Base-by-base conservation (phyloP, 2,329 filamentous ascomycete genomes). In the Ambrosiella beaveri region DNA sequence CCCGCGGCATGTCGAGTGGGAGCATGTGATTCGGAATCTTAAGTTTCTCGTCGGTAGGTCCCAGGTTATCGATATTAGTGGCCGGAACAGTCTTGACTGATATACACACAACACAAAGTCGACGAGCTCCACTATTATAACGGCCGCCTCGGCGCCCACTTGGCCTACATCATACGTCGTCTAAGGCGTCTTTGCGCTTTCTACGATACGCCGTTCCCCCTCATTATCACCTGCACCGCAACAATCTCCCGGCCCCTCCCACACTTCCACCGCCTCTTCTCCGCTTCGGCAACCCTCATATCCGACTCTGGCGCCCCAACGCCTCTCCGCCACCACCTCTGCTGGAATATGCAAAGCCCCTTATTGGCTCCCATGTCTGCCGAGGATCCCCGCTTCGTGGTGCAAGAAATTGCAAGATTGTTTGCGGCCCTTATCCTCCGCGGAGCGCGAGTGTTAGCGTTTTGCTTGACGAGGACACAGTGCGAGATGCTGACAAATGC, bases 61-160 rank as follows among this genome's bases (percentile, higher is more conserved):
- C 11, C 13, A 11, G 5, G 36, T 13, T 27, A 39, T 51, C 8
- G 17, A 51, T 19, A 40, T 8, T n/a, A 17, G 7, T 37, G n/a
- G 9, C 51, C 61, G 4, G 9, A 27, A 37, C 60, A 19, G 45
- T n/a, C 13, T 49, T n/a, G 15, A n/a, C 12, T 49, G 8, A 49
- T 65, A 47, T 65, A 17, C 13, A 9, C 13, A 13, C 51, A 44
- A 4, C 38, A 3, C 38, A 35, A 52, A 73, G 84, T 89, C 9
- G 84, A 89, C 64, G 93, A 98, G 67, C 72, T 98, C 41, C 93
- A 98, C 65, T 93, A 95, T 56, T 98, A 98, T 70, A 96, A 96
- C 64, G 91, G 91, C 0, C 75, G 96, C 2, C 88, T 98, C 69
- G 93, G 93, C 1, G 88, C 90, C 1, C 93, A 98, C 67, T 84